These are phyloP conservation scores for Musa schizocarpa DNA, from an alignment of 176 grass and related monocot genomes.

Conservation along the genomic window DNA sequence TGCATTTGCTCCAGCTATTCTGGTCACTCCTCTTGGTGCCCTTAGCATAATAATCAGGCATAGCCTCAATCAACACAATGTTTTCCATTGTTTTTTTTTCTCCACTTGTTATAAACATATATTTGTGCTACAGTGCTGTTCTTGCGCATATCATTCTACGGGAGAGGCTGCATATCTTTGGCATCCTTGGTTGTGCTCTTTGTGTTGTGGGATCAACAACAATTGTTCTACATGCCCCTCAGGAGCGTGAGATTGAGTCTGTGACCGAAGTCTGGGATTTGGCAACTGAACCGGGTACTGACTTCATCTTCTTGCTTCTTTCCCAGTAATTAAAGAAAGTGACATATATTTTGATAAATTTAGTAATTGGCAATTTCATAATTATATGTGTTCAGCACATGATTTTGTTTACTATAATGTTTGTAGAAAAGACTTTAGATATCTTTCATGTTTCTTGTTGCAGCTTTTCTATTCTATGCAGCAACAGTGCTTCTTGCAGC, in stretches of 20 bases:
- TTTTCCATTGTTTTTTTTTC: not conserved
- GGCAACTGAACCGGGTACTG: slow-evolving; percentile 75
- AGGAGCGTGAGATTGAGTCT: slow-evolving; percentile 66
- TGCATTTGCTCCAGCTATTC: slow-evolving; percentile 80
- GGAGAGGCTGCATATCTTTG: slow-evolving; percentile 74
- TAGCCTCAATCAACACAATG: slow-evolving; percentile 1
- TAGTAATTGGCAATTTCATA: not conserved
- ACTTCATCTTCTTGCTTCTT: slow-evolving; percentile 11
- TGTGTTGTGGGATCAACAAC: slow-evolving; percentile 82
- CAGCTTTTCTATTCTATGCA: slow-evolving; percentile 66
- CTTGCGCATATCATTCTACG: slow-evolving; percentile 64
- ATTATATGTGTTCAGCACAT: not conserved
- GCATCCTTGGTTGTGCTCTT: slow-evolving; percentile 61
- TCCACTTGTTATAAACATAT: not conserved
- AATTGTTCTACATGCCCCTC: slow-evolving; percentile 87
- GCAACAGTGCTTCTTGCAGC: slow-evolving; percentile 42
- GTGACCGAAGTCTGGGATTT: slow-evolving; percentile 72
- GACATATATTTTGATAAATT: not conserved
- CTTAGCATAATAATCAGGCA: slow-evolving; percentile 91
- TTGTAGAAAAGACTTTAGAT: not conserved
- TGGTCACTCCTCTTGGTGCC: slow-evolving; percentile 84
- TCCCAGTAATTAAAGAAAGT: not conserved
- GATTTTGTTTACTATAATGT: not conserved
- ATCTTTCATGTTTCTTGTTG: slow-evolving; percentile 18
- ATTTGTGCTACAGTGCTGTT: slow-evolving; percentile 35